phyloP scores from a whole-genome alignment of 164 flowering plant species.

The Aristolochia contorta region DNA sequence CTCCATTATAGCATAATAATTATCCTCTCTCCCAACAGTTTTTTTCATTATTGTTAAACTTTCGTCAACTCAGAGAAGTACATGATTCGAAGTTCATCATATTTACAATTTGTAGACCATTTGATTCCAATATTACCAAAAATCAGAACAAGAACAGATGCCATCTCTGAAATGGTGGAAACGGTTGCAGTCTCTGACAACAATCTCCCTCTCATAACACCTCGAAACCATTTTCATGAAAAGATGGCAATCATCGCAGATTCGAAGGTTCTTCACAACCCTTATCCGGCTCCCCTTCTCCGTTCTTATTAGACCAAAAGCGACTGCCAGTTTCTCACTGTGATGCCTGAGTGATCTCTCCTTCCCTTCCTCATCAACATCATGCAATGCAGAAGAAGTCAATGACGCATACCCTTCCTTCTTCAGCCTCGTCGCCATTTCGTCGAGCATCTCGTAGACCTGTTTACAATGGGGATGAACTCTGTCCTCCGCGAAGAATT shows the following conservation, averaged over 20 bases:
- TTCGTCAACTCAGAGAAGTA: too few species aligned
- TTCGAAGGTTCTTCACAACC: not conserved
- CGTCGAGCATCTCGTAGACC: not conserved
- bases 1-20: too few species aligned
- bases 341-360: not conserved
- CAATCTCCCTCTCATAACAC: not conserved
- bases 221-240: not conserved
- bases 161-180: not conserved
- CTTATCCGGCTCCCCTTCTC: not conserved
- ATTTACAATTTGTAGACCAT: too few species aligned
- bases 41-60: too few species aligned
- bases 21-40: too few species aligned
- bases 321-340: constrained; percentile 3
- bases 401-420: not conserved
- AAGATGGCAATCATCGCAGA: not conserved
- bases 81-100: too few species aligned
- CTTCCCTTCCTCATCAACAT: constrained; percentile 1
- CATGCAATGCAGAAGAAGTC: constrained; percentile 33
- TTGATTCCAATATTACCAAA: too few species aligned
- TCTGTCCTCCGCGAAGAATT: not conserved
- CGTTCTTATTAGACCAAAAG: constrained; percentile 1
- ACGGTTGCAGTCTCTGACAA: constrained; percentile 1
- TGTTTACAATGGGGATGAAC: not conserved
- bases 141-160: not conserved
- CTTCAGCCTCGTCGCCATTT: not conserved